Evolutionary conservation across 805 yeast species (phyloP).

Genomic region (Candida yuanshanica): DNA sequence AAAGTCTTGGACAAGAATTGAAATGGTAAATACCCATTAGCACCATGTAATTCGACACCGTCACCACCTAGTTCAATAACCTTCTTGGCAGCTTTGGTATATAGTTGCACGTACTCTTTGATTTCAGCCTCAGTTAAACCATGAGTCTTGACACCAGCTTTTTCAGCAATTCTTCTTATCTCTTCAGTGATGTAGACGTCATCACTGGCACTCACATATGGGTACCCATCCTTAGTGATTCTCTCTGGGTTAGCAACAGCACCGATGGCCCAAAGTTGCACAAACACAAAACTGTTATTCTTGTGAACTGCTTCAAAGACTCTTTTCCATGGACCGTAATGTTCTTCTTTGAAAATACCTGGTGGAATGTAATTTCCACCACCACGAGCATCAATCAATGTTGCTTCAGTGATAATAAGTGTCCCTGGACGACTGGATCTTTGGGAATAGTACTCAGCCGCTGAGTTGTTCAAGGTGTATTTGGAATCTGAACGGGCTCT

Average conservation of each 20-base stretch:
- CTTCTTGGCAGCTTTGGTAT: conserved; percentile 27
- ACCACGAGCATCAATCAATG: conserved; percentile 36
- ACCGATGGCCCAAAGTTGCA: conserved; percentile 47
- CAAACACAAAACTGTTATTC: conserved; percentile 36
- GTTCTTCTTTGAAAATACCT: conserved; percentile 42
- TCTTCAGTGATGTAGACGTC: conserved; percentile 29
- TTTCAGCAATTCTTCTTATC: conserved; percentile 28
- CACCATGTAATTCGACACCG: conserved; percentile 35
- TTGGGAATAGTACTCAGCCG: conserved; percentile 41
- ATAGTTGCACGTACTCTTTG: conserved; percentile 22
- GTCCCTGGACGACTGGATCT: conserved; percentile 52
- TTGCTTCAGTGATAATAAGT: conserved; percentile 52
- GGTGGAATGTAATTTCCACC: conserved; percentile 41
- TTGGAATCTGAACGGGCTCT: conserved; percentile 30
- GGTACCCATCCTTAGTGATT: conserved; percentile 30
- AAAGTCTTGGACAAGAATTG: conserved; percentile 32
- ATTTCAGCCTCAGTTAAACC: conserved; percentile 30
- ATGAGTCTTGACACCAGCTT: conserved; percentile 24
- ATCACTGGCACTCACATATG: conserved; percentile 36
- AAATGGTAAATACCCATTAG: conserved; percentile 35
- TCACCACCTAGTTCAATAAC: conserved; percentile 35
- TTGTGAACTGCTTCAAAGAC: conserved; percentile 44
- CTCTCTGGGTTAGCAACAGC: conserved; percentile 34
- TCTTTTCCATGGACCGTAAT: conserved; percentile 41
- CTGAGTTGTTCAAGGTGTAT: not conserved